Evolutionary conservation across 768 basidiomycete genomes (phyloP), one percentile per base, ranked within the genome.

Genomic region (Boletus sp.): DNA sequence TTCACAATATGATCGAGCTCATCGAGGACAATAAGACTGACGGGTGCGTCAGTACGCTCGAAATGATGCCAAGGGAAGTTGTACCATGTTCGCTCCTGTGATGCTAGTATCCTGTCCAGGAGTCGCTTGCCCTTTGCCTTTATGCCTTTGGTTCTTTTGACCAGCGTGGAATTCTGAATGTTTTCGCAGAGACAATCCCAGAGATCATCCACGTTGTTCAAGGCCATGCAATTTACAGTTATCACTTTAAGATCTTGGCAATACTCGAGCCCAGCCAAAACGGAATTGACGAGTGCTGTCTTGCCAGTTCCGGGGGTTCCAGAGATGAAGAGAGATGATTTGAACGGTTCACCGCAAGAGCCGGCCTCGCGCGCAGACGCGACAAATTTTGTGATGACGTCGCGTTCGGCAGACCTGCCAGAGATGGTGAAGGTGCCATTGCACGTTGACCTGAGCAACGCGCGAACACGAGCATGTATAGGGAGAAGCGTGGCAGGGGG

Each of bases 251-350:
- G 66, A n/a, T 76, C 67, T 6, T 62, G 51, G 40, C 60, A 59
- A 30, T 75, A 73, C 25, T 75, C 69, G 27, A 79, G 58, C 8
- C 73, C 70, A n/a, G 69, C 53, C 21, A 94, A 68, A 29, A 91
- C 73, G 5, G 84, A 75, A 62, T 87, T 85, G 27, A 93, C 82
- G 4, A 96, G 75, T 0, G 91, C 93, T 2, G 91, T 95, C 74
- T 96, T 95, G 19, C 93, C 93, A 3, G 92, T 93, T 1, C 95
- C 96, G 4, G 94, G 93, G 2, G 92, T 83, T 9, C 96, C 96
- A 9, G 94, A 95, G 49, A 98, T 85, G 70, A 95, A 98, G 54
- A 96, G 76, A 40, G 82, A 78, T 10, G 82, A 75, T 27, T 72
- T 64, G 23, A 56, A 50, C 5, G 56, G 55, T 25, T 61, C 63